Evolutionary conservation across 352 stramenopile genomes (phyloP).

Genomic region (Globisporangium nodosum): DNA sequence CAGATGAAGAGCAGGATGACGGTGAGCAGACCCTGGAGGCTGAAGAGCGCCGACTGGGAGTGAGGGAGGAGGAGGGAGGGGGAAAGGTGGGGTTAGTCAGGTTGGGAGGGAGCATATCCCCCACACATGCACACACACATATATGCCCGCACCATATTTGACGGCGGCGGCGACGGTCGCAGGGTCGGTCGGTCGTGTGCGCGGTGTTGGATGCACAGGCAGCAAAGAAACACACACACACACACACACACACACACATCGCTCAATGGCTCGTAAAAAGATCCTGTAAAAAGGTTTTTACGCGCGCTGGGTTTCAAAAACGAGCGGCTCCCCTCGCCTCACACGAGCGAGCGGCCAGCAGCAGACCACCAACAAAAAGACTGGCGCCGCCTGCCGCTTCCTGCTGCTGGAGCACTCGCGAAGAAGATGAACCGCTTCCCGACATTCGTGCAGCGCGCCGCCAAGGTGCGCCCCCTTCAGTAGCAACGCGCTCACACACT

Average conservation of each 20-base stretch:
- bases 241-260: no score
- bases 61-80: neutral
- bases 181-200: no score
- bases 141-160: no score
- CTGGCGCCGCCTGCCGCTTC: slow-evolving; percentile 18
- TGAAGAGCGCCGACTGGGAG: slow-evolving; percentile 93
- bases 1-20: slow-evolving; percentile 97
- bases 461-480: slow-evolving; percentile 42
- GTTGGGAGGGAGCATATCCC: no score
- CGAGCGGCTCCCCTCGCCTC: slow-evolving; percentile 1
- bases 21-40: slow-evolving; percentile 95
- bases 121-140: no score
- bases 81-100: neutral
- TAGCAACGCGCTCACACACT: no score
- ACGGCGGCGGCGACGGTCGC: no score
- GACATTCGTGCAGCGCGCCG: slow-evolving; percentile 64
- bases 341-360: slow-evolving; percentile 11
- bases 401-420: neutral
- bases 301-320: neutral
- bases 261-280: neutral
- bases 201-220: no score
- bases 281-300: neutral
- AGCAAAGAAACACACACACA: no score
- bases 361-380: slow-evolving; percentile 36
- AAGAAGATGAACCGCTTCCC: slow-evolving; percentile 67